Percentiles rank a stretch among this genome's conserved stretches.
Conservation (phyloP, 306 rosid species). For the Rosa chinensis region DNA sequence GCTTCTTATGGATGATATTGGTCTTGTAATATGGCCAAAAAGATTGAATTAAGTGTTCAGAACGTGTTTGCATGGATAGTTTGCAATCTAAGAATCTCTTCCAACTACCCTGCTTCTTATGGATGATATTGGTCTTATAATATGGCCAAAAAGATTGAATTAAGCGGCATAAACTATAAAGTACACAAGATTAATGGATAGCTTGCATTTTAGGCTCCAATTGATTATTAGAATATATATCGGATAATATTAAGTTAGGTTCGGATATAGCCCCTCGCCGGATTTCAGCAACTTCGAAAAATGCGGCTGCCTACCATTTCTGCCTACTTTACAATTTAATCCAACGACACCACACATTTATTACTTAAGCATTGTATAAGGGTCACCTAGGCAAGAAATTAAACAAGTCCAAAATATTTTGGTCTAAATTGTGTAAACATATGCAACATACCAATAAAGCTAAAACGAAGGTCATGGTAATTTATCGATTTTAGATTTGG, state of each 20-base stretch:
- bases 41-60: neutral
- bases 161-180: neutral
- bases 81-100: neutral
- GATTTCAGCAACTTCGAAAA: neutral
- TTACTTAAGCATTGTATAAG: neutral
- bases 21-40: neutral
- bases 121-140: neutral
- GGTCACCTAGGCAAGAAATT: neutral
- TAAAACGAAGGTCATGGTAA: neutral
- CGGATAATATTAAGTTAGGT: neutral
- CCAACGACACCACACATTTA: neutral
- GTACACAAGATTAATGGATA: conserved; percentile 5
- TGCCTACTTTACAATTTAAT: neutral
- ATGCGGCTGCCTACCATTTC: neutral
- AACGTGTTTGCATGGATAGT: neutral
- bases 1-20: neutral
- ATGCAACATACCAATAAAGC: neutral
- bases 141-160: neutral
- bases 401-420: neutral
- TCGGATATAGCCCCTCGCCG: neutral
- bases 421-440: neutral
- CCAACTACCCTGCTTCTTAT: neutral
- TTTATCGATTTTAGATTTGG: neutral
- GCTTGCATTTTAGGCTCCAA: neutral
- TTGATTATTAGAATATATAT: neutral